phyloP scores from a whole-genome alignment of 495 filamentous ascomycete genomes.

The Talaromyces adpressus region DNA sequence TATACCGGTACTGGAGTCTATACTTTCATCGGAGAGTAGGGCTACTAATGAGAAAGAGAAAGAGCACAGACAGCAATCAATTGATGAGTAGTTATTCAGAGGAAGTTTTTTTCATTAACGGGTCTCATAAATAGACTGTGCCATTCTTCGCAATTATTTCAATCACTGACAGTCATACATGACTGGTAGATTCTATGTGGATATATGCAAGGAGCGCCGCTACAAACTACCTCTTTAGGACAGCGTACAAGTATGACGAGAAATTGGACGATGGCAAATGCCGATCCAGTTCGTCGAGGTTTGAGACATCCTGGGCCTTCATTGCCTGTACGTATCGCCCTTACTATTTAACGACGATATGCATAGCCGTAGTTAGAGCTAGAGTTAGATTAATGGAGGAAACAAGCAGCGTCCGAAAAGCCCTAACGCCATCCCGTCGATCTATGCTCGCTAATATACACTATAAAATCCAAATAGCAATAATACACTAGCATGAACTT shows the following conservation, averaged over 20 bases:
- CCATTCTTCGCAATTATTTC: too few relatives aligned
- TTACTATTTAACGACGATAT: not conserved
- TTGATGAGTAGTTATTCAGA: too few relatives aligned
- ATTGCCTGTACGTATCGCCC: not conserved
- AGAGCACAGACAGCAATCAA: too few relatives aligned
- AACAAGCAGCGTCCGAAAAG: not conserved
- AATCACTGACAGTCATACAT: not conserved
- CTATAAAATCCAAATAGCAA: not conserved
- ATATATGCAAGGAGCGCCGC: not conserved
- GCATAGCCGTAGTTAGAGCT: too few relatives aligned
- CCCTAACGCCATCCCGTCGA: not conserved
- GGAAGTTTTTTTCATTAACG: too few relatives aligned
- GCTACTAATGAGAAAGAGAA: too few relatives aligned
- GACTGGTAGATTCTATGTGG: not conserved
- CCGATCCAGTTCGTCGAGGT: not conserved
- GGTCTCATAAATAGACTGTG: too few relatives aligned
- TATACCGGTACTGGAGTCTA: too few relatives aligned
- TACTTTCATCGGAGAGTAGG: too few relatives aligned
- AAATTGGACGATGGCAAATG: not conserved
- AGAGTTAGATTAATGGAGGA: not conserved
- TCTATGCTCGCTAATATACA: constrained; percentile 8
- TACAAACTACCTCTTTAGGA: not conserved
- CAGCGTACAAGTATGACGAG: not conserved
- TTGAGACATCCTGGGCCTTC: not conserved
- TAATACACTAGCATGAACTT: not conserved